Conservation (phyloP, 805 yeast genomes). For the Wickerhamomyces bisporus region DNA sequence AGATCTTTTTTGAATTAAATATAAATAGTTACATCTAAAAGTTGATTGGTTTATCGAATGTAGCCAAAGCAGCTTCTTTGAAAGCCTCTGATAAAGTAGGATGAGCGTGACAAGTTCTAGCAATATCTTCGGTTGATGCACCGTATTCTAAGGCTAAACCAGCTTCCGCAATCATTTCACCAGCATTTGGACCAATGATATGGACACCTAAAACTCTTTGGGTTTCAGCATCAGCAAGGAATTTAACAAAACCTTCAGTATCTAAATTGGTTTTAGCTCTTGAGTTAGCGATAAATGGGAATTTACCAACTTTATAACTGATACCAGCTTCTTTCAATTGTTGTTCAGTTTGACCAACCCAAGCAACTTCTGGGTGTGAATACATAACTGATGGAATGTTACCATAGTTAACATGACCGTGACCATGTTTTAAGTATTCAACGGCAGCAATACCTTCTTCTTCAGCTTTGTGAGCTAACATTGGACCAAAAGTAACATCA, state of each 20-base stretch:
- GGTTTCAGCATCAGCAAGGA: conserved; percentile 93
- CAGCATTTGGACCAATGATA: conserved; percentile 97
- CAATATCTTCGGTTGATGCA: conserved; percentile 96
- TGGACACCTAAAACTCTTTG: conserved; percentile 95
- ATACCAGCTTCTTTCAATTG: conserved; percentile 90
- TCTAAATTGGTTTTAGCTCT: conserved; percentile 98
- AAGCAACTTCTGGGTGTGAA: conserved; percentile 98
- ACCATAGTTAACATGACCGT: conserved; percentile 97
- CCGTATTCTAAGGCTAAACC: conserved; percentile 98
- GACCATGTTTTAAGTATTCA: conserved; percentile 87
- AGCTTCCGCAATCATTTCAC: conserved; percentile 99
- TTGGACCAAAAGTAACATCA: conserved; percentile 97
- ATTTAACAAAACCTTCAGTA: conserved; percentile 96
- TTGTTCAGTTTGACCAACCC: conserved; percentile 97
- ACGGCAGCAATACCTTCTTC: conserved; percentile 99
- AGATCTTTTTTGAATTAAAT: neutral
- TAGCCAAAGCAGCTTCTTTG: conserved; percentile 95
- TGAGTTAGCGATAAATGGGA: conserved; percentile 98
- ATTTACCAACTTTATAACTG: conserved; percentile 90
- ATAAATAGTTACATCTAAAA: conserved; percentile 35
- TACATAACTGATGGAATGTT: conserved; percentile 99
- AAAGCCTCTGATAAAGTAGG: conserved; percentile 97
- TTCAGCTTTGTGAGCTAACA: conserved; percentile 99
- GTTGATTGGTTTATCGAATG: conserved; percentile 89
- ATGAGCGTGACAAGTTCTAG: conserved; percentile 98